These are phyloP conservation scores for Spirogloea muscicola DNA, from an alignment of 139 green algal species.

Conservation along the genomic window DNA sequence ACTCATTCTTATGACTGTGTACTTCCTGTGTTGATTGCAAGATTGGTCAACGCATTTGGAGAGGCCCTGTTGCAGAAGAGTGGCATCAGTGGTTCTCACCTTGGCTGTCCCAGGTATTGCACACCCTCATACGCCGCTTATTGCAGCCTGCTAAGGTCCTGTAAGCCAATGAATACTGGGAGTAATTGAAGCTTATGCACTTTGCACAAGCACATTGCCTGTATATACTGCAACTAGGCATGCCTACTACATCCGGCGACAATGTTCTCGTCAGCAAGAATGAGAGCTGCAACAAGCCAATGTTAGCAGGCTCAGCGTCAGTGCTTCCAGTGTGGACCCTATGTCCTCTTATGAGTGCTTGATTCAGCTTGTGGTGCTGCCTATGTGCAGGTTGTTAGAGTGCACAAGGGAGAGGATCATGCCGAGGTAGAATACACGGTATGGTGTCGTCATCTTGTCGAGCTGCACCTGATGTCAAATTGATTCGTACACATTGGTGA, in stretches of 20 bases:
- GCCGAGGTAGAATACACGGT: slow-evolving; percentile 43
- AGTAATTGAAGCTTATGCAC: too few relatives aligned
- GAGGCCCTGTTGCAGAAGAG: slow-evolving; percentile 26
- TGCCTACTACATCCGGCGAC: too few relatives aligned
- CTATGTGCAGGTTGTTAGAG: slow-evolving; percentile 11
- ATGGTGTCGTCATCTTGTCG: too few relatives aligned
- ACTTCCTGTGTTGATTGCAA: neutral
- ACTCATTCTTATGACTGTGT: neutral
- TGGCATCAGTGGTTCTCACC: slow-evolving; percentile 11
- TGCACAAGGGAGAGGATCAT: slow-evolving; percentile 17
- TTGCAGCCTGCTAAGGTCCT: too few relatives aligned
- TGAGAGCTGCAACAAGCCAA: too few relatives aligned
- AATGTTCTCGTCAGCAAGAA: too few relatives aligned
- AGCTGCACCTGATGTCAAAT: too few relatives aligned
- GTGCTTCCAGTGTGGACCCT: neutral
- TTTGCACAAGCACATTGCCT: neutral
- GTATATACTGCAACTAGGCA: neutral
- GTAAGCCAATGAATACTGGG: too few relatives aligned
- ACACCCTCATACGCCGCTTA: neutral
- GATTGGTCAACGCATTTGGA: slow-evolving; percentile 1
- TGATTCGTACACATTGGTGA: too few relatives aligned
- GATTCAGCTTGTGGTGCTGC: neutral
- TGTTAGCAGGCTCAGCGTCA: too few relatives aligned
- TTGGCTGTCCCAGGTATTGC: slow-evolving; percentile 21
- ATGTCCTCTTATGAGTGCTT: neutral